Evolutionary conservation across 192 early-diverging fungal genomes (phyloP).

Genomic region (Phycomyces nitens): DNA sequence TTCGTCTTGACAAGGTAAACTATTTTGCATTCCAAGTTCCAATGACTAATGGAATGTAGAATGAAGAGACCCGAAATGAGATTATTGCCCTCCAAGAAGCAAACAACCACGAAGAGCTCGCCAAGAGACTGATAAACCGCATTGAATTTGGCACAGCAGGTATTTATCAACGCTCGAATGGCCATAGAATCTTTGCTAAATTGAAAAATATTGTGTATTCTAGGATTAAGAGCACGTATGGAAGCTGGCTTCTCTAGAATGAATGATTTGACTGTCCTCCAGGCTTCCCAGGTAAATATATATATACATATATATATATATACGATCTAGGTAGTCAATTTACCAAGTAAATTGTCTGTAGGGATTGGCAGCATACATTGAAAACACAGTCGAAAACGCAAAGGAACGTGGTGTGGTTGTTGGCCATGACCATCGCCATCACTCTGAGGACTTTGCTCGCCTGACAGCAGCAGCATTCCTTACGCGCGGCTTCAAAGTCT

Average conservation of each 20-base stretch:
- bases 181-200: background rate
- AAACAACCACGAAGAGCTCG: slow-evolving; percentile 48
- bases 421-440: slow-evolving; percentile 92
- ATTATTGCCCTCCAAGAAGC: slow-evolving; percentile 48
- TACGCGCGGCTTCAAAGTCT: slow-evolving; percentile 72
- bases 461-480: slow-evolving; percentile 83
- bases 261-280: slow-evolving; percentile 91
- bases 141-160: slow-evolving; percentile 88
- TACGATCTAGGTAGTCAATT: too few species aligned
- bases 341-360: too few species aligned
- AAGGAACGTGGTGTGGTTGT: slow-evolving; percentile 79
- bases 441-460: slow-evolving; percentile 77
- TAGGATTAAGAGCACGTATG: slow-evolving; percentile 87
- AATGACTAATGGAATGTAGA: slow-evolving; percentile 34
- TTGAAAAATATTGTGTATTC: background rate
- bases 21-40: background rate
- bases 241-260: slow-evolving; percentile 90
- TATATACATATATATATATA: background rate
- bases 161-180: slow-evolving; percentile 11
- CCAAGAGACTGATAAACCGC: slow-evolving; percentile 50
- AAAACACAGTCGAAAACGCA: slow-evolving; percentile 52
- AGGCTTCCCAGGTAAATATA: slow-evolving; percentile 71
- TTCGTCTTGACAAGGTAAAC: slow-evolving; percentile 51
- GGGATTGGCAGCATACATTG: slow-evolving; percentile 73
- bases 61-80: slow-evolving; percentile 56